Evolutionary conservation across 169 alveolate genomes (phyloP).

Genomic region (Plasmodium inui): DNA sequence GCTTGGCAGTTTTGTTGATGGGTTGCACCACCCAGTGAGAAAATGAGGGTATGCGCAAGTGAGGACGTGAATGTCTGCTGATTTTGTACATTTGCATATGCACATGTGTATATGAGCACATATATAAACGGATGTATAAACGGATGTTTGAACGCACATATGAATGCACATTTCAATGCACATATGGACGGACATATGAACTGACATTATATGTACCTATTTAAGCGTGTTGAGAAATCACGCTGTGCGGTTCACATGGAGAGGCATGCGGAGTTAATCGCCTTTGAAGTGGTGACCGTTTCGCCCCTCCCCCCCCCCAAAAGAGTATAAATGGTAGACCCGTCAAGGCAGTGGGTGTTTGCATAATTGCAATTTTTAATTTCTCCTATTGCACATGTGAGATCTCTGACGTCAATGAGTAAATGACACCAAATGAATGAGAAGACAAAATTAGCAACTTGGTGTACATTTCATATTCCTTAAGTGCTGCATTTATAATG

Average conservation of each 20-base stretch:
- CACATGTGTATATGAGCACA: not conserved
- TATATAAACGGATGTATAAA: not conserved
- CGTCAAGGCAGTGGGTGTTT: not conserved
- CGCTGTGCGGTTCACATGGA: not conserved
- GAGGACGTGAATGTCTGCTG: not conserved
- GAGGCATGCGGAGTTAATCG: not conserved
- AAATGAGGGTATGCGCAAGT: not conserved
- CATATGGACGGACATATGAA: not conserved
- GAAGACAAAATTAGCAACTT: not conserved
- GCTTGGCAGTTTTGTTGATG: conserved; percentile 10
- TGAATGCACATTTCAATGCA: not conserved
- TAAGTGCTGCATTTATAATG: not conserved
- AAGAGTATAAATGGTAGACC: not conserved
- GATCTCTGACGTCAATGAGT: not conserved
- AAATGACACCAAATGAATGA: conserved; percentile 5
- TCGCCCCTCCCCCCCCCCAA: not conserved
- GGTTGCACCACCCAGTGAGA: not conserved
- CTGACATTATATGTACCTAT: not conserved
- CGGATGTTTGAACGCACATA: not conserved
- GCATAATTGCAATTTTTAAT: not conserved
- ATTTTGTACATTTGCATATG: not conserved
- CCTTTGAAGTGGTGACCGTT: not conserved
- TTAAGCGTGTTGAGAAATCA: not conserved
- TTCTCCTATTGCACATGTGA: not conserved
- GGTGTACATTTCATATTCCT: not conserved